A percentile compares a stretch with the other conserved stretches of the same genome.
Conservation (phyloP, 2,329 filamentous ascomycete genomes). For the Penicillium paneum region DNA sequence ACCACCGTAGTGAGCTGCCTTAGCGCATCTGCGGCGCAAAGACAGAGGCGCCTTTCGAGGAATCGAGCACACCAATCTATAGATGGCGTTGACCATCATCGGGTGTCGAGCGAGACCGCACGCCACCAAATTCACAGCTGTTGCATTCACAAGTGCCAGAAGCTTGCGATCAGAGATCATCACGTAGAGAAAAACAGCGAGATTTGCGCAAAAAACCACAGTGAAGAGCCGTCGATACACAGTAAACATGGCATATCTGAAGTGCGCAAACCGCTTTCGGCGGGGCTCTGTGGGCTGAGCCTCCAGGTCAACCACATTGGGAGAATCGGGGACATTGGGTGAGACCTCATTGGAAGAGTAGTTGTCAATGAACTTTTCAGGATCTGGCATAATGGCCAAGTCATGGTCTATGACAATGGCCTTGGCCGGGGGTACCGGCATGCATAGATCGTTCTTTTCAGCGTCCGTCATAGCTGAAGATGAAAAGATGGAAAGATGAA, state of each 20-base stretch:
- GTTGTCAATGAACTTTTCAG: background rate
- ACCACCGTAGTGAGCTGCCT: conserved; percentile 55
- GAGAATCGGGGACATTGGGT: background rate
- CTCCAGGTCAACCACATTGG: conserved; percentile 10
- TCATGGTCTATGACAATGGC: conserved; percentile 5
- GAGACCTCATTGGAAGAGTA: conserved; percentile 1
- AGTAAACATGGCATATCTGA: conserved; percentile 14
- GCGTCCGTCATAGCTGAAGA: conserved; percentile 11
- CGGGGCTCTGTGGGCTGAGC: conserved; percentile 8
- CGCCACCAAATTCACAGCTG: conserved; percentile 46
- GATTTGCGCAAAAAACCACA: conserved; percentile 38
- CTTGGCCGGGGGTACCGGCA: conserved; percentile 7
- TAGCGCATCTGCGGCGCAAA: conserved; percentile 45
- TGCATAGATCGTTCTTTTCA: conserved; percentile 10
- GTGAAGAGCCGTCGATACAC: conserved; percentile 45
- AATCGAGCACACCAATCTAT: conserved; percentile 44
- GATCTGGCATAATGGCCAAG: background rate
- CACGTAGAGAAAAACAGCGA: conserved; percentile 37
- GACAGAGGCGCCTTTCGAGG: conserved; percentile 46
- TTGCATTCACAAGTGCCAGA: conserved; percentile 41
- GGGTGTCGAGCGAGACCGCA: conserved; percentile 52
- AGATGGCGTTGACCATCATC: conserved; percentile 51
- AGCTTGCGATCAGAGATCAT: conserved; percentile 36
- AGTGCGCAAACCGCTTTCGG: conserved; percentile 11
- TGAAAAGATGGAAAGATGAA: background rate